Conservation (phyloP, 2,329 filamentous ascomycete species). For the Paracoccidioides brasiliensis region DNA sequence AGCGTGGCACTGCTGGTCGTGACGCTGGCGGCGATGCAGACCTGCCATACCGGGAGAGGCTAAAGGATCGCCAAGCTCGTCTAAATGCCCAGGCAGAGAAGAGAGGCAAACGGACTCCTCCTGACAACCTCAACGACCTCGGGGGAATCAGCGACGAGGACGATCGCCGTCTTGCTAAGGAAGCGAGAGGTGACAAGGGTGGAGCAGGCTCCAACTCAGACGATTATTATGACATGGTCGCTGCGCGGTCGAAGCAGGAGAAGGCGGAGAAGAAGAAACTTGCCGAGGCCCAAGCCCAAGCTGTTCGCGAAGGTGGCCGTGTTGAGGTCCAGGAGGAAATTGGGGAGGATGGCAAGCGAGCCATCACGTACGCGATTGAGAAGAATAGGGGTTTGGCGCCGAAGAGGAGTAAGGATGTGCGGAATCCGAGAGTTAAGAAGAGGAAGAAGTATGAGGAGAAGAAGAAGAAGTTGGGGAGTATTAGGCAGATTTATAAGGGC, state of each 20-base stretch:
- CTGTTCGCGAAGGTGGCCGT: conserved; percentile 43
- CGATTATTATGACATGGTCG: conserved; percentile 78
- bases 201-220: conserved; percentile 33
- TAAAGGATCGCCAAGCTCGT: conserved; percentile 72
- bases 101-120: conserved; percentile 52
- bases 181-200: conserved; percentile 26
- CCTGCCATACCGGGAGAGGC: conserved; percentile 70
- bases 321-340: conserved; percentile 55
- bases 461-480: conserved; percentile 89
- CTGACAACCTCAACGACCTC: conserved; percentile 51
- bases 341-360: conserved; percentile 74
- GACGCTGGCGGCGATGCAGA: conserved; percentile 47
- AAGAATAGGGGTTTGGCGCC: conserved; percentile 96
- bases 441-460: conserved; percentile 90
- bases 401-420: conserved; percentile 80
- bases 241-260: conserved; percentile 40
- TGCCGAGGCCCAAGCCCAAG: conserved; percentile 43
- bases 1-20: conserved; percentile 51
- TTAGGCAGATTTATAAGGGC: conserved; percentile 74
- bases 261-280: conserved; percentile 66
- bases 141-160: conserved; percentile 59
- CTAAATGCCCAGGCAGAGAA: conserved; percentile 81
- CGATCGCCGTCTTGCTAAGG: conserved; percentile 41
- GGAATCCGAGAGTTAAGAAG: conserved; percentile 97
- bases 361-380: conserved; percentile 84